Evolutionary conservation across 78 protist species (phyloP).

Genomic region (Speleostelium caveatum): DNA sequence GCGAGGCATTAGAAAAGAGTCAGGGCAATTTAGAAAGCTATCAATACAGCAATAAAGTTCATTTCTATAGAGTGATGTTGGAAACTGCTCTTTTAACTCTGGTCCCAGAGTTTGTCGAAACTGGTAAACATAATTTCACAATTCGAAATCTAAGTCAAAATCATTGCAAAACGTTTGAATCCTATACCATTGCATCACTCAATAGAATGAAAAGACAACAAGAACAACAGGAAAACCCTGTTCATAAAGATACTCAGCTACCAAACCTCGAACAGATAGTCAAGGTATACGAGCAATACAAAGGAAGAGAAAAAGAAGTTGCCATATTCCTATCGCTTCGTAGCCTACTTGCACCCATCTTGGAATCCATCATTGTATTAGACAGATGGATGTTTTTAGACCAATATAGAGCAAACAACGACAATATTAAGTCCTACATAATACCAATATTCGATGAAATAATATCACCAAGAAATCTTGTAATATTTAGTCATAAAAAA

Average conservation of each 20-base stretch:
- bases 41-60: slow-evolving; percentile 19
- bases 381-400: slow-evolving; percentile 43
- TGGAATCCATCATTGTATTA: slow-evolving; percentile 41
- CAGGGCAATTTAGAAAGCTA: slow-evolving; percentile 9
- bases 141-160: slow-evolving; percentile 29
- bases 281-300: not conserved
- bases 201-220: slow-evolving; percentile 37
- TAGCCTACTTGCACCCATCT: slow-evolving; percentile 22
- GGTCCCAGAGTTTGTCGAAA: not conserved
- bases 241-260: not conserved
- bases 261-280: slow-evolving; percentile 3
- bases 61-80: slow-evolving; percentile 50
- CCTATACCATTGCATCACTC: slow-evolving; percentile 1
- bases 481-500: slow-evolving; percentile 12
- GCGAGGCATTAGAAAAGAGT: slow-evolving; percentile 44
- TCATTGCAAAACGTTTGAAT: slow-evolving; percentile 2
- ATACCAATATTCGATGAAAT: slow-evolving; percentile 42
- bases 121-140: slow-evolving; percentile 7
- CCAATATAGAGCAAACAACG: not conserved
- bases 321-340: slow-evolving; percentile 28
- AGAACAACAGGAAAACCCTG: not conserved
- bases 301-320: not conserved
- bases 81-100: slow-evolving; percentile 5
- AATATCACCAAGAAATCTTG: slow-evolving; percentile 47
- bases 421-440: not conserved